Evolutionary conservation across 2,329 filamentous ascomycete genomes (phyloP), one percentile per base, ranked within the genome.

Genomic region (Penicillium crustosum): DNA sequence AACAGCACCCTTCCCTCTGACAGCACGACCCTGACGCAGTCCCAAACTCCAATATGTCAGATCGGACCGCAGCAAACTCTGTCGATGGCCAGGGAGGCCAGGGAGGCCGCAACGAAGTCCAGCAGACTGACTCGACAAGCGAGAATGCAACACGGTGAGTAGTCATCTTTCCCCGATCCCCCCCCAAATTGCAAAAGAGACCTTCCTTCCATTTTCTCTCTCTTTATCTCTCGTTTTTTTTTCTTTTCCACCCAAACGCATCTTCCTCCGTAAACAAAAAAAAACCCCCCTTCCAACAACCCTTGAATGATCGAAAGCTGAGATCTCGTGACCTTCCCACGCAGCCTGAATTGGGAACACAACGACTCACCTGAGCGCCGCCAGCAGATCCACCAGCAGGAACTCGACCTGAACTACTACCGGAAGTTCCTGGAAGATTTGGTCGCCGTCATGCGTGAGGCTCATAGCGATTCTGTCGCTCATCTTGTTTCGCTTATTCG

Each of bases 401-500:
- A 31, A 43, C 3, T 3, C 6, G 54, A 57, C 15, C 19, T 57
- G 38, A 50, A 60, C 17, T 71, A 71, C 39, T 71, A 70, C 43
- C 63, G 61, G 38, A 57, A 50, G 25, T 68, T 72, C 21, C 64
- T 73, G 44, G 51, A 65, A 29, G 66, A 64, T 13, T 59, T 73
- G 29, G 43, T 73, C 36, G 44, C 43, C 8, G 33, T 70, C 27
- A 62, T 73, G 43, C 62, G 63, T 17, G 57, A 66, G 6, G 63
- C 61, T 35, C 61, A 68, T 21, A 61, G 65, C 42, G 63, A 61
- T n/a, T 53, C 61, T 2, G 62, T 73, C 5, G 47, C 61, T 19
- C 64, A 49, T 29, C 44, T 73, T 50, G 55, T 73, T 44, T 55
- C 62, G 27, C 49, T 64, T 23, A 70, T 73, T 42, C 71, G 70